These are phyloP conservation scores for Bocquillonia castaneifolia DNA, from an alignment of 441 rosid genomes.

Conservation along the genomic window DNA sequence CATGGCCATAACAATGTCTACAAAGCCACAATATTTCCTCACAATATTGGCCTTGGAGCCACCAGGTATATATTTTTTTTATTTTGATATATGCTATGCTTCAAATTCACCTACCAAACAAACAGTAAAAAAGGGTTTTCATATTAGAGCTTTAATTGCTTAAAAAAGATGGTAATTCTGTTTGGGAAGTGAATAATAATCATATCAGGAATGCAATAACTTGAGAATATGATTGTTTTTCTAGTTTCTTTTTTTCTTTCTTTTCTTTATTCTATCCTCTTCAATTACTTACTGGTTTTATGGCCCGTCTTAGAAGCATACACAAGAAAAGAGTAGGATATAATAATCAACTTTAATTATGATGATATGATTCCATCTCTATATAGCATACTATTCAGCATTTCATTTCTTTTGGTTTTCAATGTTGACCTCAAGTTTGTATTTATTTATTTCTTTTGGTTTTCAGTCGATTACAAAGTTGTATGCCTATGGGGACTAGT, in stretches of 20 bases:
- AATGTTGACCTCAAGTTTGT: background rate
- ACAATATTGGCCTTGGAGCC: constrained; percentile 81
- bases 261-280: background rate
- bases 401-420: background rate
- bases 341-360: background rate
- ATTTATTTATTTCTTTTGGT: no score
- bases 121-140: background rate
- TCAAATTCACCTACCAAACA: background rate
- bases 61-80: no score
- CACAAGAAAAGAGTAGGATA: background rate
- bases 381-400: background rate
- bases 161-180: background rate
- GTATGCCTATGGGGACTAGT: no score
- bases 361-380: background rate
- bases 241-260: background rate
- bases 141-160: no score
- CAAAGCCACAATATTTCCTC: constrained; percentile 80
- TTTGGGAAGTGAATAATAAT: background rate
- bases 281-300: background rate
- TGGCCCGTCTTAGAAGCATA: background rate
- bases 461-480: no score
- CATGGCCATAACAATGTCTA: constrained; percentile 79
- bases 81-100: no score
- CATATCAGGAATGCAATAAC: background rate
- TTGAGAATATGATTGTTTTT: background rate